Evolutionary conservation across 1,139 yeast species (phyloP), one percentile per base, ranked within the genome.

Genomic region (Blastobotrys arbuscula): DNA sequence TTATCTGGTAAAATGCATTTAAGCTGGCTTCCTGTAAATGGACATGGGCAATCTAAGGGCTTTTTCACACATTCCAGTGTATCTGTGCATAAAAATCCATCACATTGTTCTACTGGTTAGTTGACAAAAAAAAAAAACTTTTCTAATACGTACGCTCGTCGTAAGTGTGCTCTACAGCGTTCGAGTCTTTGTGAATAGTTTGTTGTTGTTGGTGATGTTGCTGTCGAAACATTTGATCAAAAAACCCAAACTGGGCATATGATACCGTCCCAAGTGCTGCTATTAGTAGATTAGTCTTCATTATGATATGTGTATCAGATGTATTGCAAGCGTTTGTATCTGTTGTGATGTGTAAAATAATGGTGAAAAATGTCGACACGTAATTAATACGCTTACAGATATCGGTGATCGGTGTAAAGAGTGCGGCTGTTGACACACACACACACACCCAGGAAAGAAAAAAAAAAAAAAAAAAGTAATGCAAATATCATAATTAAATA

Each of bases 11-110:
- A 70, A 6, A 75, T 65, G 64, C 98, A 92, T 60, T 88, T 82
- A 54, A 85, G 63, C 64, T 92, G 96, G 1, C 95, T 82, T 48
- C 81, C 79, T 1, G 96, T 92, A 62, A 78, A 90, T 9, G 88
- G 89, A 65, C 98, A 92, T 1, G 97, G 96, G 64, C 98, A 92
- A 49, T 82, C 82, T 21, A 74, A 62, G 0, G 89, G 80, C 2
- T 68, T 63, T 7, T 75, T 74, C 0, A 86, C 98, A 68, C 98
- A 92, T 9, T 75, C 72, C 43, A 81, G 72, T 0, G 97, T 88
- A 57, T 83, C 95, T 2, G 86, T 84, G 63, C 98, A 92, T 41
- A 90, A 67, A 63, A 82, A 92, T 13, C 72, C 72, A n/a, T 69
- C 67, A 62, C 97, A 89, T n/a, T 44, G 40, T 7, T 39, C 61